A percentile compares a stretch with the other conserved stretches of the same genome.
Conservation (phyloP, 495 filamentous ascomycete genomes). For the Hypoxylon trugodes region DNA sequence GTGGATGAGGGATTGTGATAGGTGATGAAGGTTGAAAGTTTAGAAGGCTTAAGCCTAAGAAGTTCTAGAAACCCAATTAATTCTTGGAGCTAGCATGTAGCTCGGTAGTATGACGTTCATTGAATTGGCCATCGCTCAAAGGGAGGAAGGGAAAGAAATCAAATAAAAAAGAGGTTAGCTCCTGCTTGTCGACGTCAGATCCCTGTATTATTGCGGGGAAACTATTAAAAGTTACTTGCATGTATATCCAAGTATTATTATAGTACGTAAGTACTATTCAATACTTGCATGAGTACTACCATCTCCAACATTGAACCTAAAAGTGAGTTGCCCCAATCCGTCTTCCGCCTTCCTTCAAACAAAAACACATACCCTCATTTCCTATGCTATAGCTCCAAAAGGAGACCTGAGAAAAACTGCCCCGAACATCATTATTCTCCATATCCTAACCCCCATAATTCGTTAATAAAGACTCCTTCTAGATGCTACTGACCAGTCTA, state of each 20-base stretch:
- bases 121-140: slow-evolving; percentile 16
- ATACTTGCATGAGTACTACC: no score
- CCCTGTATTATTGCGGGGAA: slow-evolving; percentile 26
- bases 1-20: no score
- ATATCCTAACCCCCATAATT: no score
- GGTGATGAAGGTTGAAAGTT: not conserved
- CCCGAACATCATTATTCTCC: no score
- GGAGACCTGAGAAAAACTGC: no score
- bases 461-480: no score
- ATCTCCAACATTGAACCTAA: no score
- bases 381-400: no score
- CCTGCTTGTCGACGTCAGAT: slow-evolving; percentile 1
- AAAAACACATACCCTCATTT: no score
- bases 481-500: no score
- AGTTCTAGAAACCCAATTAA: slow-evolving; percentile 15
- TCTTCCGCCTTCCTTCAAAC: no score
- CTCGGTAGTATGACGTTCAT: slow-evolving; percentile 35
- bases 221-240: not conserved
- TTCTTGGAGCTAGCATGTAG: slow-evolving; percentile 18
- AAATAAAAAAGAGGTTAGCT: slow-evolving; percentile 15
- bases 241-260: slow-evolving; percentile 4
- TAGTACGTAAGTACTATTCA: slow-evolving; percentile 10
- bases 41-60: slow-evolving; percentile 12
- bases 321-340: no score
- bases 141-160: not conserved